phyloP scores from a whole-genome alignment of 306 rosid species.

The Pueraria montana region DNA sequence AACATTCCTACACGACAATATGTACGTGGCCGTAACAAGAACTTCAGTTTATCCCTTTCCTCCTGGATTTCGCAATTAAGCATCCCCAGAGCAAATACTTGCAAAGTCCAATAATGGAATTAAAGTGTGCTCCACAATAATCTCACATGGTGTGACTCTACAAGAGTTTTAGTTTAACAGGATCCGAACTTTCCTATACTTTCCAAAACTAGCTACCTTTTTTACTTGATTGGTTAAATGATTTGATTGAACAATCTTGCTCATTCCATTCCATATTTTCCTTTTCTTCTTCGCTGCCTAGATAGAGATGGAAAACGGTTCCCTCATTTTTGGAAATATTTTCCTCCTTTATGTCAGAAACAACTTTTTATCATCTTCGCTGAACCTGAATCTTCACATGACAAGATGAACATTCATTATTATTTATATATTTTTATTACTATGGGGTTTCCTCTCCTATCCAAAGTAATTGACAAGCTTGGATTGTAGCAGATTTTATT shows the following conservation, averaged over 20 bases:
- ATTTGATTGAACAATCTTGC: conserved; percentile 55
- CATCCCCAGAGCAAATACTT: background rate
- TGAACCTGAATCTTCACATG: conserved; percentile 57
- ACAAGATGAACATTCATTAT: conserved; percentile 41
- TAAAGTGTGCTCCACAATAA: conserved; percentile 50
- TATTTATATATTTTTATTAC: background rate
- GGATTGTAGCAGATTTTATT: conserved; percentile 19
- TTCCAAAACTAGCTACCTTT: conserved; percentile 49
- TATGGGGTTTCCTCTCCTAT: conserved; percentile 32
- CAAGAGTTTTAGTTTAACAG: conserved; percentile 52
- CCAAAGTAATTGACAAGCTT: conserved; percentile 28
- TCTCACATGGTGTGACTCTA: conserved; percentile 57
- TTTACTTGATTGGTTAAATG: conserved; percentile 52
- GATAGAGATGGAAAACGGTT: conserved; percentile 44
- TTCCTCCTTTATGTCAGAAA: conserved; percentile 41
- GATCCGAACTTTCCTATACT: conserved; percentile 50
- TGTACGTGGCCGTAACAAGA: conserved; percentile 24
- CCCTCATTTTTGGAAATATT: conserved; percentile 44
- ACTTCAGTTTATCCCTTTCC: background rate
- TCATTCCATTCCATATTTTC: conserved; percentile 52
- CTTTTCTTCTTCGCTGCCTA: conserved; percentile 42
- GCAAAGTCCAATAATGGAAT: conserved; percentile 44
- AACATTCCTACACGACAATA: background rate
- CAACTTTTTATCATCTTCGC: conserved; percentile 35
- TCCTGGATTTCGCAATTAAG: conserved; percentile 31